phyloP scores from a whole-genome alignment of 495 filamentous ascomycete species.

The Xylaria palmicola region DNA sequence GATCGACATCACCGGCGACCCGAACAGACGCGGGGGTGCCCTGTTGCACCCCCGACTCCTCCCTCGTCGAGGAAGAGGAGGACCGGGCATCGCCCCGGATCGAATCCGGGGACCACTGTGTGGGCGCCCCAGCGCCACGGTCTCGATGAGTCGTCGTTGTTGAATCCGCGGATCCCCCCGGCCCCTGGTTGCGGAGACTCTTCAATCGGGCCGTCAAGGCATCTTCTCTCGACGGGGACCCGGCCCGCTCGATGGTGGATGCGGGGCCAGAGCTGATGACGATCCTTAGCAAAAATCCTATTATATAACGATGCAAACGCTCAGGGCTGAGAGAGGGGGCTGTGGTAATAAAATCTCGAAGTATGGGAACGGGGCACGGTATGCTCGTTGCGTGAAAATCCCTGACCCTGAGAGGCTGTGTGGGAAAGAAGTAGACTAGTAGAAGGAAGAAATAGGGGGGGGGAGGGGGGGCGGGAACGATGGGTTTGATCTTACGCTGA shows the following conservation, averaged over 20 bases:
- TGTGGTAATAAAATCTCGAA: no score
- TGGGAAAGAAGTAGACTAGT: neutral
- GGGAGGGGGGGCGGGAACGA: no score
- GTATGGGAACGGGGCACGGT: no score
- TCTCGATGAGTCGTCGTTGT: neutral
- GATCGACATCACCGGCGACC: conserved; percentile 18
- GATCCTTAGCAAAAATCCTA: conserved; percentile 24
- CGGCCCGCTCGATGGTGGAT: conserved; percentile 25
- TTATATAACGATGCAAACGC: no score
- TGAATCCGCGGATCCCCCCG: conserved; percentile 16
- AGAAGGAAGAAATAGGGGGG: neutral
- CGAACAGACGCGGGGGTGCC: conserved; percentile 6
- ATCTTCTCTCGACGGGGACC: conserved; percentile 41
- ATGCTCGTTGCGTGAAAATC: no score
- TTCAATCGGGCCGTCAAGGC: conserved; percentile 43
- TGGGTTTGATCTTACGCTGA: conserved; percentile 39
- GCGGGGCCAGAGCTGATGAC: conserved; percentile 12
- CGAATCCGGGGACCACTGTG: no score
- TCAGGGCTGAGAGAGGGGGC: neutral
- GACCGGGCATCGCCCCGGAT: no score
- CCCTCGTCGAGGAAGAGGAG: neutral
- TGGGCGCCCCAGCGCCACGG: neutral
- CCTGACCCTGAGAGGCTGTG: conserved; percentile 7
- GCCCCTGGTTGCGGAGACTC: conserved; percentile 35
- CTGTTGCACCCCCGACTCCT: conserved; percentile 17